Conservation (phyloP, 768 basidiomycete species). For the Filobasidium floriforme region DNA sequence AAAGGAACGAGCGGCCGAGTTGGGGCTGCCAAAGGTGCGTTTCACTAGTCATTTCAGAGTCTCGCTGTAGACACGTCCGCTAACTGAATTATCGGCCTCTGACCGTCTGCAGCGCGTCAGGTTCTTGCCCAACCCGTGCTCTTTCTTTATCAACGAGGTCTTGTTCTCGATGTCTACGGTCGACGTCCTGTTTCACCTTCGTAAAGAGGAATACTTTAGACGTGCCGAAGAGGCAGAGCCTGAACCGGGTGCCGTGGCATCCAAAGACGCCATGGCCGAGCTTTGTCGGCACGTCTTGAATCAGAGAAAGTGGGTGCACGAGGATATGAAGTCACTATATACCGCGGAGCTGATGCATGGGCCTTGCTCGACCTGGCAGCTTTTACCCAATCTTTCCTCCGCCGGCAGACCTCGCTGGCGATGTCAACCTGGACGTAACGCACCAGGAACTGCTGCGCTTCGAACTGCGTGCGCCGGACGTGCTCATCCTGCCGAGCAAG, state of each 20-base stretch:
- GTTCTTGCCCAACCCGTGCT: constrained; percentile 76
- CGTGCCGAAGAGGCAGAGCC: constrained; percentile 58
- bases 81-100: background rate
- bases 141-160: constrained; percentile 76
- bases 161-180: constrained; percentile 72
- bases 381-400: constrained; percentile 94
- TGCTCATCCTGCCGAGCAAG: constrained; percentile 77
- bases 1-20: constrained; percentile 28
- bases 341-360: too few relatives aligned
- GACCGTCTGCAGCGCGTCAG: constrained; percentile 80
- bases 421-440: constrained; percentile 83
- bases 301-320: constrained; percentile 69
- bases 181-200: constrained; percentile 81
- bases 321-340: too few relatives aligned
- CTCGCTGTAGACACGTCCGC: background rate
- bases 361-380: too few relatives aligned
- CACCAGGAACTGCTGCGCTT: constrained; percentile 57
- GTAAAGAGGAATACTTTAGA: constrained; percentile 71
- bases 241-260: constrained; percentile 34
- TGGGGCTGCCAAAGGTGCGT: constrained; percentile 47
- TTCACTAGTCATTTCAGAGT: too few relatives aligned
- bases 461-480: constrained; percentile 61
- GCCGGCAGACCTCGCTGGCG: constrained; percentile 62
- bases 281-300: constrained; percentile 71
- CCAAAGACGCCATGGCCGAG: constrained; percentile 65